Percentiles rank a stretch among this genome's conserved stretches.
These are phyloP conservation scores for Carpinus viminea DNA, from an alignment of 306 rosid genomes.

Conservation along the genomic window DNA sequence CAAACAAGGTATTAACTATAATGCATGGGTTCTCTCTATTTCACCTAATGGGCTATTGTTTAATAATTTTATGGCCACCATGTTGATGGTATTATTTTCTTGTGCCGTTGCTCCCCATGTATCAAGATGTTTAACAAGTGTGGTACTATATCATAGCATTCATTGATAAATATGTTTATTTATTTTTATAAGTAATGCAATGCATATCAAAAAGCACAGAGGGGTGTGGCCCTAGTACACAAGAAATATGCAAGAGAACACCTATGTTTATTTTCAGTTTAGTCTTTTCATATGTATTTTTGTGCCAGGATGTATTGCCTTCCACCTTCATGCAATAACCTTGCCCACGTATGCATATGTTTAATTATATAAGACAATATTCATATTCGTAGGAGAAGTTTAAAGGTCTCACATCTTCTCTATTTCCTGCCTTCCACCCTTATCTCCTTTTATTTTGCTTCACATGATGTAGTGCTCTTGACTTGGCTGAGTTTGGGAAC, in stretches of 20 bases:
- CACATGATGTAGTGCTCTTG: not conserved
- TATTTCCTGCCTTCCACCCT: not conserved
- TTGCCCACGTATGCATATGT: not conserved
- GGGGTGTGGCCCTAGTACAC: no score
- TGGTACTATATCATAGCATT: not conserved
- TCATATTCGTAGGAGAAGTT: not conserved
- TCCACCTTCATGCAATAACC: not conserved
- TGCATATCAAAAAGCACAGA: no score
- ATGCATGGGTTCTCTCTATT: not conserved
- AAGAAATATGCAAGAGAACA: no score
- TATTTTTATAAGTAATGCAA: no score
- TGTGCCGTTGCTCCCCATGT: not conserved
- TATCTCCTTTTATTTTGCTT: not conserved
- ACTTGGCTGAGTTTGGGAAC: not conserved
- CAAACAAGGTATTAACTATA: constrained; percentile 74
- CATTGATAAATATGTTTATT: not conserved
- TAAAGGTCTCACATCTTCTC: not conserved
- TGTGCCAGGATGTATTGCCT: not conserved
- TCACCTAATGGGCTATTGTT: not conserved
- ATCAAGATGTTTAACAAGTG: not conserved
- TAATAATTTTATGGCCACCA: not conserved
- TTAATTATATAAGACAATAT: not conserved
- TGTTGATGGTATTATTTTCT: not conserved
- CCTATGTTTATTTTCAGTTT: not conserved
- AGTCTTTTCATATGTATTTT: not conserved